Evolutionary conservation across 257 asterid genomes (phyloP), one percentile per base, ranked within the genome.

Genomic region (Fraxinus anomala): DNA sequence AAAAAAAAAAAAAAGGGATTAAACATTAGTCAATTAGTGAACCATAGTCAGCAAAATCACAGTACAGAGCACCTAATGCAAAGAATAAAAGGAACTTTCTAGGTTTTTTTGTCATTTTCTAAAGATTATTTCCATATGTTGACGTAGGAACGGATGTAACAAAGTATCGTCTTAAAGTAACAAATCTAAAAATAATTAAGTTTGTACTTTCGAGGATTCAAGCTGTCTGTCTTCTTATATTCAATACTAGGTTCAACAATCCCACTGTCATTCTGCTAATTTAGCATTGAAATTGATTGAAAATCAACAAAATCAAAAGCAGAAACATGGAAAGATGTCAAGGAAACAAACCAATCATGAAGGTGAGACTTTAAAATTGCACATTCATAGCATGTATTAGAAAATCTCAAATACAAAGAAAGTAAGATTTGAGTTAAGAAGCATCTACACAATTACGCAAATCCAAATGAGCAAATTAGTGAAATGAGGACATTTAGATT

Each of bases 41-140:
- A 63, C 33, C 13, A 24, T 63, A 26, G 30, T 73, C 80, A 21
- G 73, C 42, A 83, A 63, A 63, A 79, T 34, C 49, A 13, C 40
- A 73, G 14, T 19, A 21, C 42, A 47, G 28, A n/a, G 42, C 56
- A 75, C 69, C 51, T 30, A 75, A 63, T 39, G 68, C 37, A 61
- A 66, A 26, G 37, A 72, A 51, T 19, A 54, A n/a, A 54, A 17
- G 65, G 65, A 19, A 54, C 11, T 19, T 19, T 54, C 6, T 24
- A 54, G 26, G 3, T 54, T 19, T 51, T 31, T 51, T 19, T 51
- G 37, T 72, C 11, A 66, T 5, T 49, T 23, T 12, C 11, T 7
- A 23, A 31, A 34, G 21, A 16, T 51, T 19, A 51, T 16, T 14
- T 51, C 61, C 6, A 16, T 19, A 51, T 51, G 61, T 51, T 19